A percentile compares a stretch with the other conserved stretches of the same genome.
Evolutionary conservation across 129 eudicot species (phyloP).

Genomic region (Flaveria bidentis): DNA sequence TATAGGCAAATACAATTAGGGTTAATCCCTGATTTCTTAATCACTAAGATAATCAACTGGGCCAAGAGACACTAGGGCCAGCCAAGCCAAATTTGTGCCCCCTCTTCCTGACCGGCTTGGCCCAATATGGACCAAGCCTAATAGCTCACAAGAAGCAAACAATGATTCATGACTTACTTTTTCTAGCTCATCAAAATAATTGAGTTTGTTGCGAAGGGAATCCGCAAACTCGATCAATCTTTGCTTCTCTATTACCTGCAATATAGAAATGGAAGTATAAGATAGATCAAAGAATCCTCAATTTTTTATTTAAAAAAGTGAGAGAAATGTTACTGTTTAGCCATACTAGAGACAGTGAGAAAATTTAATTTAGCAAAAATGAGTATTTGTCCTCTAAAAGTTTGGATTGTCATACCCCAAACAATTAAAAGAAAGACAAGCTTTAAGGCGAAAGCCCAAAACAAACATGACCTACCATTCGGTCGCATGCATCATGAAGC

Average conservation of each 20-base stretch:
- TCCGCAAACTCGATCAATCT: slow-evolving; percentile 92
- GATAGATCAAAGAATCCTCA: neutral
- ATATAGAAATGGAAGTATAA: slow-evolving; percentile 24
- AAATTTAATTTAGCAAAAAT: neutral
- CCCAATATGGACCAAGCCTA: neutral
- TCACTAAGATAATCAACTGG: neutral
- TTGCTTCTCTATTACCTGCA: slow-evolving; percentile 92
- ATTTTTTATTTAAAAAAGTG: neutral
- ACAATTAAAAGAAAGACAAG: slow-evolving; percentile 10
- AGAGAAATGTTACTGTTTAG: neutral
- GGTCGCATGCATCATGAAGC: slow-evolving; percentile 97
- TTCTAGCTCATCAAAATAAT: slow-evolving; percentile 94
- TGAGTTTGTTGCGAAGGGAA: slow-evolving; percentile 90
- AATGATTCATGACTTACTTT: slow-evolving; percentile 58
- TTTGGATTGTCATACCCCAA: slow-evolving; percentile 14
- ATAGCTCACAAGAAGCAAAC: slow-evolving; percentile 19
- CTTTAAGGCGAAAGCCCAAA: slow-evolving; percentile 11
- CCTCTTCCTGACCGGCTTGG: neutral
- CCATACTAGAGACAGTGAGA: neutral
- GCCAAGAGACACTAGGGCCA: neutral
- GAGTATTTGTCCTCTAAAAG: neutral
- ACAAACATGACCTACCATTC: slow-evolving; percentile 58
- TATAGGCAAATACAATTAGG: neutral
- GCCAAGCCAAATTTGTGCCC: neutral
- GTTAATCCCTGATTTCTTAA: neutral